Evolutionary conservation across 371 early-diverging fungal species (phyloP), one percentile per base, ranked within the genome.

Genomic region (Cladochytrium tenue): DNA sequence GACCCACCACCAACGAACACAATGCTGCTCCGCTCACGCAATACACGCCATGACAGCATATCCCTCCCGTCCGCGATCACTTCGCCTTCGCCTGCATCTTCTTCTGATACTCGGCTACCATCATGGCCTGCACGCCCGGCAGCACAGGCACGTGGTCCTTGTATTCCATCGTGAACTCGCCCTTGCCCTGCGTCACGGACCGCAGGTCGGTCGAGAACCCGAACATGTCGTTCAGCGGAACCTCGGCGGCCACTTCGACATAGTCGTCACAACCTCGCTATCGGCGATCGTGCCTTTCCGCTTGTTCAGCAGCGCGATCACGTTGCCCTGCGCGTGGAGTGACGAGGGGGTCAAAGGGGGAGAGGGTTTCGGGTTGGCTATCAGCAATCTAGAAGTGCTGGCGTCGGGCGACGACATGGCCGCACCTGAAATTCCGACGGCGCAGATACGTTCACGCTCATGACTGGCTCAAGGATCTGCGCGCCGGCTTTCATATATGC

Each of bases 111-210:
- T 92, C 95, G 68, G 90, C 86, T 71, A 96, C 88, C 69, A 97
- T 83, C 64, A 91, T 86, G 66, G 88, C 86, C 76, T 97, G 97
- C 13, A 93, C 88, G 63, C 87, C 80, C 17, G 90, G 80, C 57
- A 83, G 72, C 32, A 96, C 97, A 33, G 94, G 88, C 58, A 82
- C 81, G 78, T 98, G 96, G 52, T 86, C 80, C 81, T 91, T 88
- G 85, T 96, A 96, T 82, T 95, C 96, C 98, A 98, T 98, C 58
- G 92, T 81, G 83, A 95, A 98, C 82, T 97, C 97, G 57, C 98
- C 98, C 88, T 97, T 98, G 68, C 98, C 98, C 79, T 95, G 93
- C 34, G 23, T 36, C 57, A 91, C 87, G 31, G 93, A 90, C 63
- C 98, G 87, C 69, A 98, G 84, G 76, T 97, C 97, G 20, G 95